A percentile compares a stretch with the other conserved stretches of the same genome.
Conservation (phyloP, 2,329 filamentous ascomycete genomes). For the Sporothrix euskadiensis region DNA sequence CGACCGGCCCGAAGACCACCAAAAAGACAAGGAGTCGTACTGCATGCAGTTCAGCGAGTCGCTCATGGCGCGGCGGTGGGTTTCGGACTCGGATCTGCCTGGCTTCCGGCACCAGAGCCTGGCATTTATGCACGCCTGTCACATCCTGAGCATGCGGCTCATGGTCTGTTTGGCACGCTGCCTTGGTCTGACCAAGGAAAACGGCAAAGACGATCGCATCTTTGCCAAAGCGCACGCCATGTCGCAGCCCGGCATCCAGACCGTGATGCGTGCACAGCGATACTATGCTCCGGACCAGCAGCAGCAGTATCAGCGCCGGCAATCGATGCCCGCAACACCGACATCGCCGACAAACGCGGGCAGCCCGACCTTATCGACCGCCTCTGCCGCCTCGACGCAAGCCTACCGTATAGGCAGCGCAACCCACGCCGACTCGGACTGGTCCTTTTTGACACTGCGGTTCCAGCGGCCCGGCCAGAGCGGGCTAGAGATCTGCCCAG, state of each 20-base stretch:
- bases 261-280: constrained; percentile 44
- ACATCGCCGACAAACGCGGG: constrained; percentile 31
- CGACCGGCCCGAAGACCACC: not conserved
- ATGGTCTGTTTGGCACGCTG: constrained; percentile 61
- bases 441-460: constrained; percentile 61
- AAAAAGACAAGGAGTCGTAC: constrained; percentile 56
- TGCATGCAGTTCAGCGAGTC: constrained; percentile 58
- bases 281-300: not conserved
- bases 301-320: constrained; percentile 34
- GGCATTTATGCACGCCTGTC: constrained; percentile 56
- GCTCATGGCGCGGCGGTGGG: constrained; percentile 55
- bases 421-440: constrained; percentile 53
- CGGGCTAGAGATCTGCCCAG: constrained; percentile 65
- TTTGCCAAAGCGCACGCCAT: constrained; percentile 58
- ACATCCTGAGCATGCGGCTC: constrained; percentile 54
- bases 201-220: constrained; percentile 47
- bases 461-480: constrained; percentile 62
- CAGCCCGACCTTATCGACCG: not conserved
- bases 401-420: constrained; percentile 56
- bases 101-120: constrained; percentile 50
- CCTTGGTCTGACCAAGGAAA: constrained; percentile 46
- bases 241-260: constrained; percentile 51
- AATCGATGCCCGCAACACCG: constrained; percentile 39
- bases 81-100: constrained; percentile 48
- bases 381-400: not conserved